Conservation (phyloP, 305 asterid genomes). For the Andrographis paniculata region DNA sequence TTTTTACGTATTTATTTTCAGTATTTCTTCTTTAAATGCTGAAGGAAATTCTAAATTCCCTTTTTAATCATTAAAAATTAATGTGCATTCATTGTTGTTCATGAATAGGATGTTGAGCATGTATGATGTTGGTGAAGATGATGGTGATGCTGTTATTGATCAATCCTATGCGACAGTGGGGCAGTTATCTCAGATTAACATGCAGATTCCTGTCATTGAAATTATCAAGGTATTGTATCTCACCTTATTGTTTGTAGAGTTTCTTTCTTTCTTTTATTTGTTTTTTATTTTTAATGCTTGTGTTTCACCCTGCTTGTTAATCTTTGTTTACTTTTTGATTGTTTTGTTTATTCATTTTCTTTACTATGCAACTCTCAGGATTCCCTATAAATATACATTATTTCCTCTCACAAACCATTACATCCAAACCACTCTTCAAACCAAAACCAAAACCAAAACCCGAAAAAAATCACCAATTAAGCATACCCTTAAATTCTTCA, state of each 20-base stretch:
- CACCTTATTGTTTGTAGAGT: slow-evolving; percentile 12
- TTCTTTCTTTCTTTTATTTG: slow-evolving; percentile 1
- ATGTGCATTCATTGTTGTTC: slow-evolving; percentile 17
- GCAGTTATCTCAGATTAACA: slow-evolving; percentile 48
- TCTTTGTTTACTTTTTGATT: not conserved
- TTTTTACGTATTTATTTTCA: slow-evolving; percentile 1
- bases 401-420: no score
- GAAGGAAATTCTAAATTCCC: slow-evolving; percentile 7
- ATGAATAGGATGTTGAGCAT: slow-evolving; percentile 79
- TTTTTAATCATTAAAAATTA: slow-evolving; percentile 14
- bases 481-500: no score
- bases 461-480: no score
- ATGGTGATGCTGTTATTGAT: slow-evolving; percentile 46
- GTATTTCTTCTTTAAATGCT: slow-evolving; percentile 2
- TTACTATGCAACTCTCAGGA: no score
- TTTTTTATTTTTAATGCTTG: not conserved
- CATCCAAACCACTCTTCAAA: no score
- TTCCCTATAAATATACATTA: no score
- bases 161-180: slow-evolving; percentile 51
- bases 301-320: not conserved
- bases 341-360: no score
- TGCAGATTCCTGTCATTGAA: slow-evolving; percentile 83
- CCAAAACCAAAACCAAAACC: no score
- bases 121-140: slow-evolving; percentile 82
- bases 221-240: slow-evolving; percentile 60